A percentile compares a stretch with the other conserved stretches of the same genome.
Evolutionary conservation across 192 early-diverging fungal genomes (phyloP).

Genomic region (Endogone sp.): DNA sequence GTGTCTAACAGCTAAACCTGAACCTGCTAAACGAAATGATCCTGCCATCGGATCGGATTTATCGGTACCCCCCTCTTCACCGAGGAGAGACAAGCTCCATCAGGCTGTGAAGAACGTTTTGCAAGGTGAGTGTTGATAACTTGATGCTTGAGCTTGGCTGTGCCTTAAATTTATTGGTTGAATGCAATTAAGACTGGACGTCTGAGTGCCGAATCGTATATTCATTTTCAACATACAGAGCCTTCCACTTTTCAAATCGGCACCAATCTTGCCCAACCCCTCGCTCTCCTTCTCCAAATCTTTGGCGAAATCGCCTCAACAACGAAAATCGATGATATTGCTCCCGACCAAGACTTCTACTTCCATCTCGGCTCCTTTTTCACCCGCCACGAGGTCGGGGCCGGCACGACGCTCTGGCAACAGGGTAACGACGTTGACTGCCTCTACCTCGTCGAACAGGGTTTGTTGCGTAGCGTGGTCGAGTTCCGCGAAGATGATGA

Average conservation of each 20-base stretch:
- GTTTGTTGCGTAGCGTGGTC: conserved; percentile 47
- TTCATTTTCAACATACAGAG: not conserved
- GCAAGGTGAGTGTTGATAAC: not conserved
- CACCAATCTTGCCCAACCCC: conserved; percentile 43
- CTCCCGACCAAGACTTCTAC: conserved; percentile 46
- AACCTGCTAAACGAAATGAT: not conserved
- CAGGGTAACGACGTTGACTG: conserved; percentile 54
- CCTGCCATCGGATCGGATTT: not conserved
- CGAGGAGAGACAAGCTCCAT: not conserved
- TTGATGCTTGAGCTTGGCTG: too few species aligned
- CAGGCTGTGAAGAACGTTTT: not conserved
- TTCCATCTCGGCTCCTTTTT: conserved; percentile 61
- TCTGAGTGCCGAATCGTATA: too few species aligned
- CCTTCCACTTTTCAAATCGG: not conserved
- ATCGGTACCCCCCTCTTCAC: not conserved
- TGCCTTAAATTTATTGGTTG: too few species aligned
- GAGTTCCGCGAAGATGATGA: conserved; percentile 34
- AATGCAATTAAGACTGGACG: too few species aligned
- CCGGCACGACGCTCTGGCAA: conserved; percentile 64
- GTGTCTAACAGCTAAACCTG: not conserved
- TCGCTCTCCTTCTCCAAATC: conserved; percentile 53
- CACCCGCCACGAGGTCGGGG: conserved; percentile 45
- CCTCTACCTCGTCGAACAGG: conserved; percentile 76
- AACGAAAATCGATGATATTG: conserved; percentile 9
- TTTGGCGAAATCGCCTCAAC: conserved; percentile 58